phyloP scores from a whole-genome alignment of 1,284 basidiomycete species.

The Puccinia polysora region DNA sequence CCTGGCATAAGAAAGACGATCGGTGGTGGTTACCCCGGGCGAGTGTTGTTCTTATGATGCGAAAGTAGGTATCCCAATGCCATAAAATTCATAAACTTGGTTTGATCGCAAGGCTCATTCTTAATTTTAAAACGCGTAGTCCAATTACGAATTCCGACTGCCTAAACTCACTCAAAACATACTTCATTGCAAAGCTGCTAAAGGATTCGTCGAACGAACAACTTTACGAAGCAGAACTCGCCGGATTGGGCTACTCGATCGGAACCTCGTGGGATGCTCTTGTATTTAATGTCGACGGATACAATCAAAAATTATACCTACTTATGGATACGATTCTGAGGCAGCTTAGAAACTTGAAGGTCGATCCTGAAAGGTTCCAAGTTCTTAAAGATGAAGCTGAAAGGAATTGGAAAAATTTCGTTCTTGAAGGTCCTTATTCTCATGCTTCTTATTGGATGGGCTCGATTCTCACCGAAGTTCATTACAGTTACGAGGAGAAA shows the following conservation, averaged over 20 bases:
- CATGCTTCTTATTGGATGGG: constrained; percentile 38
- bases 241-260: constrained; percentile 76
- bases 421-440: constrained; percentile 23
- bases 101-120: not conserved
- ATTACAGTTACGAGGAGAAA: constrained; percentile 38
- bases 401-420: constrained; percentile 25
- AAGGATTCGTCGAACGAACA: constrained; percentile 84
- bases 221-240: constrained; percentile 86
- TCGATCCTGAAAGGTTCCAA: constrained; percentile 69
- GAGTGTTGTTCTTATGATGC: constrained; percentile 65
- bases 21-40: constrained; percentile 89
- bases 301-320: constrained; percentile 86
- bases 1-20: constrained; percentile 97
- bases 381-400: constrained; percentile 78
- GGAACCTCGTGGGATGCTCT: constrained; percentile 66
- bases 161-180: constrained; percentile 54
- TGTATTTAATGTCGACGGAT: constrained; percentile 70
- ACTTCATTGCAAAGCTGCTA: constrained; percentile 80
- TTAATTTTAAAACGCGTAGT: constrained; percentile 43
- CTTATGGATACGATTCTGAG: constrained; percentile 72
- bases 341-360: constrained; percentile 65
- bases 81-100: constrained; percentile 21
- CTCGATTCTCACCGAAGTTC: constrained; percentile 7
- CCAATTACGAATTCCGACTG: constrained; percentile 53
- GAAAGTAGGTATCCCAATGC: constrained; percentile 60